Base-by-base conservation (phyloP, 169 alveolate species). In the Babesia divergens region DNA sequence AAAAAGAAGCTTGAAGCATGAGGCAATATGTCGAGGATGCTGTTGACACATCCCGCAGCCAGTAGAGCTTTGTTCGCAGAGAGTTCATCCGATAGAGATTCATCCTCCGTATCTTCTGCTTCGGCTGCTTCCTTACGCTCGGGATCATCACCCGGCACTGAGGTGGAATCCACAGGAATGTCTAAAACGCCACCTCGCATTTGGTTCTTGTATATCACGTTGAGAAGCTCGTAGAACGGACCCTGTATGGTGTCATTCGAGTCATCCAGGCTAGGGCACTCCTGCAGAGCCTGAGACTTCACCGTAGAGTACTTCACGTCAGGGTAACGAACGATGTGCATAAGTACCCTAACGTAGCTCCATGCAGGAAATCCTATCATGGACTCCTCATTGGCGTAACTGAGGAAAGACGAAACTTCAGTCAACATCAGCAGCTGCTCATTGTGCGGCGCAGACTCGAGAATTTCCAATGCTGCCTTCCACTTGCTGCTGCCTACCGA, bases 1-100 rank as follows among this genome's bases (percentile, higher is more conserved):
- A 58, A 35, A 65, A 80, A 80, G 44, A 65, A 80, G 18, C 67
- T 50, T 16, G 84, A 14, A 0, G 77, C 65, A 18, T 55, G 70
- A 13, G 88, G 88, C 13, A 70, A 13, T 29, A 70, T 51, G 44
- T 80, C 88, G 71, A 80, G 65, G 32, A 80, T 34, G 26, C 49
- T 65, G 67, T 80, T 54, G 29, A 80, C 34, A 22, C 88, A 80
- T 22, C 76, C 18, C 6, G 86, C 86, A 14, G 86, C 60, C 13
- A 50, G 35, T 22, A 77, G 50, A 32, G 71, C 34, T 44, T 66
- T 77, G 70, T 68, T 77, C 40, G 58, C 55, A 9, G 60, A 22
- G 16, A 77, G 34, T 7, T 66, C 77, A n/a, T 42, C 58, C 5
- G 60, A n/a, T 20, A 58, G 8, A 14, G 37, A 6, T 14, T 70